These are phyloP conservation scores for Rhytidhysteron rufulum DNA, from an alignment of 2,329 filamentous ascomycete genomes.

Conservation along the genomic window DNA sequence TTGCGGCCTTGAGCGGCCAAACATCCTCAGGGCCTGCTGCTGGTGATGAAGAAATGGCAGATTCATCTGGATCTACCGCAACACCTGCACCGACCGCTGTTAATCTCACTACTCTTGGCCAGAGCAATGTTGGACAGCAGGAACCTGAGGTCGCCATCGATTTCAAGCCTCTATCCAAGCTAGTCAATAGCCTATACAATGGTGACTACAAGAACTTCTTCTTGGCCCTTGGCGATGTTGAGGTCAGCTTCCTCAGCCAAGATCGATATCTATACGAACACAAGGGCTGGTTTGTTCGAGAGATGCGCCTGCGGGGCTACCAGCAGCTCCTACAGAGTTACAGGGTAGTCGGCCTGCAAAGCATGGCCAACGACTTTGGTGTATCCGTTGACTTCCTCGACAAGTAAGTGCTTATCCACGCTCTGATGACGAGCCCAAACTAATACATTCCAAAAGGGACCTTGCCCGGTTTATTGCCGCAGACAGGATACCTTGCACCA, in stretches of 20 bases:
- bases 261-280: slow-evolving; percentile 96
- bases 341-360: slow-evolving; percentile 90
- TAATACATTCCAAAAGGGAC: slow-evolving; percentile 59
- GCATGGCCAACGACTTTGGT: slow-evolving; percentile 96
- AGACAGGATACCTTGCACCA: slow-evolving; percentile 91
- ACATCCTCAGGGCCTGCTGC: slow-evolving; percentile 77
- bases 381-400: slow-evolving; percentile 96
- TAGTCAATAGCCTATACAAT: slow-evolving; percentile 88
- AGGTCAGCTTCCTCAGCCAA: slow-evolving; percentile 89
- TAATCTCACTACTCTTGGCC: slow-evolving; percentile 80
- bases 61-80: slow-evolving; percentile 48
- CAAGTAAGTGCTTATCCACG: slow-evolving; percentile 56
- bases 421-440: slow-evolving; percentile 3
- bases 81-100: slow-evolving; percentile 65
- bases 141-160: slow-evolving; percentile 81
- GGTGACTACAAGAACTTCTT: slow-evolving; percentile 96
- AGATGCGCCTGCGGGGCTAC: slow-evolving; percentile 96
- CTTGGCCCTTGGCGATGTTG: slow-evolving; percentile 79
- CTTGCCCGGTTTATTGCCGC: slow-evolving; percentile 95
- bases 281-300: slow-evolving; percentile 93
- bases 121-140: slow-evolving; percentile 61
- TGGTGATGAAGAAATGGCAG: slow-evolving; percentile 70
- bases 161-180: slow-evolving; percentile 79
- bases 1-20: slow-evolving; percentile 75
- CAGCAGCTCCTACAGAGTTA: slow-evolving; percentile 97